Evolutionary conservation across 768 basidiomycete genomes (phyloP).

Genomic region (Termitomyces sp.): DNA sequence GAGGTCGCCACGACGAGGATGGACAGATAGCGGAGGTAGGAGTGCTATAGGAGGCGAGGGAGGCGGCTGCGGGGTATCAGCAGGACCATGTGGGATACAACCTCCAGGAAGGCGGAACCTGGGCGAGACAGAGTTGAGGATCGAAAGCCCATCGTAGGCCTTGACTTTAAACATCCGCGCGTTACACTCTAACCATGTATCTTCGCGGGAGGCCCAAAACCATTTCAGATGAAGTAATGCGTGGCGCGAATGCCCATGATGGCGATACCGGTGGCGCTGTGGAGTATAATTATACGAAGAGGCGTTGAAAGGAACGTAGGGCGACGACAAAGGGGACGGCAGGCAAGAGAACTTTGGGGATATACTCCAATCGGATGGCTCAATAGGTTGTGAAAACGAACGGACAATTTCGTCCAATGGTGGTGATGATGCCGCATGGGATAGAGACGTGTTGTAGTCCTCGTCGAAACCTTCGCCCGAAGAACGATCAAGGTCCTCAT

Average conservation of each 20-base stretch:
- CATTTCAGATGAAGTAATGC: slow-evolving; percentile 55
- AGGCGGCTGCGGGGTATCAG: slow-evolving; percentile 13
- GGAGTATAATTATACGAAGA: slow-evolving; percentile 18
- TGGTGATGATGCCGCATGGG: not conserved
- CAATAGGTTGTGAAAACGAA: not conserved
- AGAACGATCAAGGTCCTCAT: slow-evolving; percentile 20
- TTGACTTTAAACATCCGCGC: slow-evolving; percentile 15
- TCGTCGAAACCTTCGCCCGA: slow-evolving; percentile 18
- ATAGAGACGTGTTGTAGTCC: slow-evolving; percentile 13
- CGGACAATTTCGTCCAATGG: slow-evolving; percentile 8
- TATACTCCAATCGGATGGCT: slow-evolving; percentile 18
- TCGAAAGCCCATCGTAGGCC: slow-evolving; percentile 25
- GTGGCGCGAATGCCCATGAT: slow-evolving; percentile 62
- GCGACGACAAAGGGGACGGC: slow-evolving; percentile 34
- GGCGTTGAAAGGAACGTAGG: slow-evolving; percentile 15
- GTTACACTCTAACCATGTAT: slow-evolving; percentile 41
- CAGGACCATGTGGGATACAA: slow-evolving; percentile 7
- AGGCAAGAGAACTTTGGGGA: slow-evolving; percentile 30
- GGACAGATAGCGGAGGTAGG: slow-evolving; percentile 34
- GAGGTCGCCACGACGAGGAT: slow-evolving; percentile 65
- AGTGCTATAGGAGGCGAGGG: slow-evolving; percentile 8
- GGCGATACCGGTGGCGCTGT: slow-evolving; percentile 37
- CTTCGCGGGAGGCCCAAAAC: slow-evolving; percentile 57
- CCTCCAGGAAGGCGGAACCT: slow-evolving; percentile 8
- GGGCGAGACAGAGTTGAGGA: slow-evolving; percentile 13